Evolutionary conservation across 306 rosid genomes (phyloP), one percentile per base, ranked within the genome.

Genomic region (Dalbergia oliveri): DNA sequence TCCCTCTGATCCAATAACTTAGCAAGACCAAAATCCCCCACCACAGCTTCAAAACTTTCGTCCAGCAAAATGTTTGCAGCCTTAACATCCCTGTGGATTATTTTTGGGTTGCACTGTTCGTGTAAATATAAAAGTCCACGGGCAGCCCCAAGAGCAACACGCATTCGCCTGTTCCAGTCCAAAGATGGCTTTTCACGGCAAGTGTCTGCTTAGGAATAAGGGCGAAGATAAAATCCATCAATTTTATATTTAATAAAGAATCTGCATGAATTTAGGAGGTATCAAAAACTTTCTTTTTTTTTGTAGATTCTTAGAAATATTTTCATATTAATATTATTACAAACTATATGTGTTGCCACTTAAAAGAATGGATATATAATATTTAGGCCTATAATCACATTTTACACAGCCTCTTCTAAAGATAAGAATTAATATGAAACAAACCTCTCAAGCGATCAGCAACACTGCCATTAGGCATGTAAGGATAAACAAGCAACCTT

Each of bases 1-100:
- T 93, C 99, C 84, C 94, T 91, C 85, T 87, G 88, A 86, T 95
- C 99, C 68, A 95, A 88, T 76, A 95, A 90, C 90, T 95, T 95
- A 13, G 98, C 99, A 39, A 95, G 97, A 77, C 99, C 98, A 33
- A 95, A 95, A 89, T 95, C 99, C 75, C 99, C 99, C 19, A 93
- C 99, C 80, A 95, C 92, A 5, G 98, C 98, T 89, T 95, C 97
- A 86, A 90, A 93, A 78, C 95, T 86, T 87, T 88, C 97, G 3
- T 94, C 99, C 19, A 94, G 87, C 83, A 94, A 88, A 77, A 94
- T 94, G 73, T 94, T 93, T 26, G 99, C 99, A n/a, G 99, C 97
- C 87, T 94, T 94, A 69, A 94, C 99, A 79, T 94, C 99, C 81
- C 99, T 89, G 79, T 94, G 99, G 80, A 94, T 94, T 60, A 94